phyloP scores from a whole-genome alignment of 108 stramenopile genomes.

The Nitzschia putrida region DNA sequence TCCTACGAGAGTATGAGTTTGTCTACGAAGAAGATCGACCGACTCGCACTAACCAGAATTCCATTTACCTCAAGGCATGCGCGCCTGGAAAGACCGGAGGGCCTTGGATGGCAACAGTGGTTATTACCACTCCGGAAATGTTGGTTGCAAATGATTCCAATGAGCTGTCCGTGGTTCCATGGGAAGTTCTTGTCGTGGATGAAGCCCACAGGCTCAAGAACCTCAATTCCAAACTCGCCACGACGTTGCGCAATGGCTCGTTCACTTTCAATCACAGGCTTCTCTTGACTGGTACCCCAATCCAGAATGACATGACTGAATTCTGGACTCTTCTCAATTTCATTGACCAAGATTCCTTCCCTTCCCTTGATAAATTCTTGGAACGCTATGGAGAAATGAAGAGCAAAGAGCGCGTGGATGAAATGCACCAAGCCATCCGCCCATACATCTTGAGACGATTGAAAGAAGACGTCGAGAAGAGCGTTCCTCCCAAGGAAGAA shows the following conservation, averaged over 20 bases:
- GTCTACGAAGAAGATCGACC: constrained; percentile 69
- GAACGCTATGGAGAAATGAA: constrained; percentile 86
- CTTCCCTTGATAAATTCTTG: constrained; percentile 69
- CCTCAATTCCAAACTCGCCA: constrained; percentile 86
- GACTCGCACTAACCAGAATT: constrained; percentile 51
- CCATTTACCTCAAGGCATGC: constrained; percentile 65
- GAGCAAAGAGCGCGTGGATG: constrained; percentile 79
- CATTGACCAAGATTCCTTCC: constrained; percentile 68
- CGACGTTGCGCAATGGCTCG: constrained; percentile 71
- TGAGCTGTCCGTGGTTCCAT: constrained; percentile 78
- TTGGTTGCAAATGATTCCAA: constrained; percentile 76
- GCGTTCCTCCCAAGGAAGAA: constrained; percentile 93
- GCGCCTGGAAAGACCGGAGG: constrained; percentile 32
- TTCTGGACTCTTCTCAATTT: constrained; percentile 92
- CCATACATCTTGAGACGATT: constrained; percentile 93
- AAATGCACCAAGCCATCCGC: constrained; percentile 82
- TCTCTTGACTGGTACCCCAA: constrained; percentile 94
- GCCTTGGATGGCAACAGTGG: constrained; percentile 88
- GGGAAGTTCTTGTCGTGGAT: constrained; percentile 93
- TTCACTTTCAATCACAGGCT: constrained; percentile 80
- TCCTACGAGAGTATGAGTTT: constrained; percentile 83
- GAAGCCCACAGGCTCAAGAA: constrained; percentile 98
- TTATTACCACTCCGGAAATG: constrained; percentile 92
- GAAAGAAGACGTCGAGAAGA: constrained; percentile 94
- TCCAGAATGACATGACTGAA: constrained; percentile 84